Percentiles rank a stretch among this genome's conserved stretches.
phyloP scores from a whole-genome alignment of 225 moss, liverwort and hornwort genomes.

The Bryoerythrophyllum caledonicum region DNA sequence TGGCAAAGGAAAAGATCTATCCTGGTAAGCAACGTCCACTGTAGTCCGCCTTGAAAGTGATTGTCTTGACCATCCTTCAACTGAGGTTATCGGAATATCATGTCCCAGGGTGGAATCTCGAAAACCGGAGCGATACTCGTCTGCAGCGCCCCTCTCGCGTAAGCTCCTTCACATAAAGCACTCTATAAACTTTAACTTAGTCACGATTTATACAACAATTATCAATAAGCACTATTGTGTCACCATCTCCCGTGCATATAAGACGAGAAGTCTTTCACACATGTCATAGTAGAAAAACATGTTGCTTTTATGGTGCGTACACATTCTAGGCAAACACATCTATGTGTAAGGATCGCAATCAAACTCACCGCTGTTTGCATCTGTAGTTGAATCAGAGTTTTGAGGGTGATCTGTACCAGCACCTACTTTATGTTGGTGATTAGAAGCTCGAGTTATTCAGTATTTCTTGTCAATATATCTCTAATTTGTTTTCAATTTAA shows the following conservation, averaged over 20 bases:
- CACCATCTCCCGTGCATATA: too few relatives aligned
- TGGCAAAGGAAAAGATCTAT: constrained; percentile 47
- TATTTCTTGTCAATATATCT: not conserved
- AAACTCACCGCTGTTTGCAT: not conserved
- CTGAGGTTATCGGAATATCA: constrained; percentile 13
- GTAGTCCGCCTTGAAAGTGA: not conserved
- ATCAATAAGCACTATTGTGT: too few relatives aligned
- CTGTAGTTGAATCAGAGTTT: not conserved
- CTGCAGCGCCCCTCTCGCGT: constrained; percentile 97
- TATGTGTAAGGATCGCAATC: not conserved
- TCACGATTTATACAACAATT: too few relatives aligned
- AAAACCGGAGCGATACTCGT: constrained; percentile 97
- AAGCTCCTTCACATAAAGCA: constrained; percentile 28
- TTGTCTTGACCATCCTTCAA: constrained; percentile 1
- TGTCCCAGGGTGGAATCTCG: constrained; percentile 89
- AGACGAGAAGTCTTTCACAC: too few relatives aligned
- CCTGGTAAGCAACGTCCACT: constrained; percentile 59
- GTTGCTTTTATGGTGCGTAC: constrained; percentile 13
- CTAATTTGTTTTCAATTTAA: constrained; percentile 9
- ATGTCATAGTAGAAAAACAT: too few relatives aligned
- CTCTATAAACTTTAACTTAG: too few relatives aligned
- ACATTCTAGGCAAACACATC: constrained; percentile 8
- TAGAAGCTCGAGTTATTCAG: not conserved
- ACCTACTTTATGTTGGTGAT: not conserved
- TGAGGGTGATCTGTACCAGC: not conserved